Conservation (phyloP, 768 basidiomycete species). For the Lenzites betulinus region DNA sequence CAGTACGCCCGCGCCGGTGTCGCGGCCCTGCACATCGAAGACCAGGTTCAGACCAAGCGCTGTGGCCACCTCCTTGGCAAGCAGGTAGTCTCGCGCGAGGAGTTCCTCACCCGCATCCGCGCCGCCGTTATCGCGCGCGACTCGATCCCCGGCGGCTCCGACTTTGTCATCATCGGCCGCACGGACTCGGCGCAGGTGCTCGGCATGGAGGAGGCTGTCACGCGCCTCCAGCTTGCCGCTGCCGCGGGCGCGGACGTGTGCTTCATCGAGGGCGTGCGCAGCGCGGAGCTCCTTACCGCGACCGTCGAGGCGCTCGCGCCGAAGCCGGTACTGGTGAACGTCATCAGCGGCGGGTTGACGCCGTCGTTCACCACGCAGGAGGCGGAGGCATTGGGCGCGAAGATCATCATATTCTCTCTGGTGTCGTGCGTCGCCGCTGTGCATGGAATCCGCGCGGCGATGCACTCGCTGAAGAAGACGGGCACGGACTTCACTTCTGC, state of each 20-base stretch:
- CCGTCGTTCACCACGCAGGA: conserved; percentile 72
- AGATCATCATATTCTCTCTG: conserved; percentile 79
- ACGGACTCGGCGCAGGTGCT: conserved; percentile 79
- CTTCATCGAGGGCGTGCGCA: conserved; percentile 80
- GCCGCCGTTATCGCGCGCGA: conserved; percentile 79
- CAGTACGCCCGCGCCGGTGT: conserved; percentile 71
- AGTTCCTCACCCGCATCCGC: conserved; percentile 71
- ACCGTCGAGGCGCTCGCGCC: conserved; percentile 71
- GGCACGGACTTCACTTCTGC: conserved; percentile 68
- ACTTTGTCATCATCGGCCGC: conserved; percentile 77
- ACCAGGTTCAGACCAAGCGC: conserved; percentile 81
- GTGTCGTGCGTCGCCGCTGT: conserved; percentile 77
- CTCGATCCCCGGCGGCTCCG: conserved; percentile 70
- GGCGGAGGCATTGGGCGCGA: conserved; percentile 70
- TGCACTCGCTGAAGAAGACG: conserved; percentile 74
- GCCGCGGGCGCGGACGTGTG: conserved; percentile 79
- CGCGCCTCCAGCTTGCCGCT: conserved; percentile 66
- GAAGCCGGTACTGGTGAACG: conserved; percentile 77
- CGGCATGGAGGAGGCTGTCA: conserved; percentile 76
- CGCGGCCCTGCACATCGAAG: conserved; percentile 78
- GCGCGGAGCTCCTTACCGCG: conserved; percentile 58
- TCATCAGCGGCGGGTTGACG: conserved; percentile 77
- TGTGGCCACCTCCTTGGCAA: conserved; percentile 82
- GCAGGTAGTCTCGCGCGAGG: conserved; percentile 79
- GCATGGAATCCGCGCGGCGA: conserved; percentile 77